Percentiles rank a stretch among this genome's conserved stretches.
Conservation (phyloP, 805 yeast species). For the Wickerhamiella domercqiae region DNA sequence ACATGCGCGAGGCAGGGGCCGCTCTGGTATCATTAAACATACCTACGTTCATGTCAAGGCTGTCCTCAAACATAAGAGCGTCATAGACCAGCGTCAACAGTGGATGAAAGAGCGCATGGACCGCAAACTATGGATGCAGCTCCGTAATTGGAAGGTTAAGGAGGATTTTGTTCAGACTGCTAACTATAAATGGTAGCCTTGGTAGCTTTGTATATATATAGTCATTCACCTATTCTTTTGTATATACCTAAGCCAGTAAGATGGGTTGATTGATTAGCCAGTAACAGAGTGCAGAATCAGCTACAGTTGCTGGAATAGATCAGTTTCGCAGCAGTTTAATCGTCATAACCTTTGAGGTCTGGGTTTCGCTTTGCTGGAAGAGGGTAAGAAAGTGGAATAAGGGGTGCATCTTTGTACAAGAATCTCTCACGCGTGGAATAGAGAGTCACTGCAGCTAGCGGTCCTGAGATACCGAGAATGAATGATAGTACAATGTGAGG, state of each 20-base stretch:
- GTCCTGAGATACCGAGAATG: slow-evolving; percentile 51
- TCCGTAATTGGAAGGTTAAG: slow-evolving; percentile 26
- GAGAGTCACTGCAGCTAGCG: slow-evolving; percentile 40
- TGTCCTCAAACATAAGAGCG: slow-evolving; percentile 48
- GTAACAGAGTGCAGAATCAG: too few species aligned
- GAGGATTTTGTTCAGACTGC: slow-evolving; percentile 21
- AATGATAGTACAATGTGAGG: slow-evolving; percentile 61
- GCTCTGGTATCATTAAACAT: slow-evolving; percentile 64
- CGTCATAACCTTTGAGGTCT: slow-evolving; percentile 24
- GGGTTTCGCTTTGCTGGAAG: slow-evolving; percentile 17
- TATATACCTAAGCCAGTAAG: too few species aligned
- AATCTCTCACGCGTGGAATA: slow-evolving; percentile 59
- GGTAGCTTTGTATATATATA: background rate
- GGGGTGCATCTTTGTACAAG: slow-evolving; percentile 47
- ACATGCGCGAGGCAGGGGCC: slow-evolving; percentile 82
- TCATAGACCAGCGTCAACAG: slow-evolving; percentile 40
- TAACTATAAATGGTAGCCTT: slow-evolving; percentile 24
- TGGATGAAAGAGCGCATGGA: slow-evolving; percentile 29
- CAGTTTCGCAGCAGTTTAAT: slow-evolving; percentile 10
- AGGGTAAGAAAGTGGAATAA: slow-evolving; percentile 41
- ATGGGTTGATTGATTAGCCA: too few species aligned
- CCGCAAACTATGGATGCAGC: slow-evolving; percentile 37
- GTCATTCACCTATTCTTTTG: background rate
- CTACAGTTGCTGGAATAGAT: background rate
- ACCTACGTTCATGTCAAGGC: slow-evolving; percentile 70